phyloP scores from a whole-genome alignment of 441 rosid genomes.

The Pelargonium exstipulatum region DNA sequence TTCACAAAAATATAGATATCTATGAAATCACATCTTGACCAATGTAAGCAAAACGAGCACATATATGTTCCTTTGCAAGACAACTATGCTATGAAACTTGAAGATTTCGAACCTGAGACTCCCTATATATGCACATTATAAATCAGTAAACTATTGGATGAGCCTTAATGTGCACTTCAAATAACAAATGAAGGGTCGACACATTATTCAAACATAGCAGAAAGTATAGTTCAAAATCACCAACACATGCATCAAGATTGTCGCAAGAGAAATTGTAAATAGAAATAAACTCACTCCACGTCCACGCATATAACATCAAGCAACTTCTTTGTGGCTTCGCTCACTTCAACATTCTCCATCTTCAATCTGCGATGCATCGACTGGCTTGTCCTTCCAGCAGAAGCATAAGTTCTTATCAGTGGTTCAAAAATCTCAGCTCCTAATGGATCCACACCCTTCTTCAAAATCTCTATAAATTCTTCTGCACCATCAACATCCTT shows the following conservation, averaged over 20 bases:
- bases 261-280: neutral
- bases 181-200: constrained; percentile 1
- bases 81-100: neutral
- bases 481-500: constrained; percentile 85
- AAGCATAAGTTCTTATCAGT: constrained; percentile 79
- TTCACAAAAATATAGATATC: too few species aligned
- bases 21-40: too few species aligned
- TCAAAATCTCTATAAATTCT: constrained; percentile 55
- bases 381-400: constrained; percentile 59
- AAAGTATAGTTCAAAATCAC: constrained; percentile 11
- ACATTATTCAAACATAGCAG: constrained; percentile 22
- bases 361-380: constrained; percentile 50
- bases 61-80: neutral
- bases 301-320: constrained; percentile 48
- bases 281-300: constrained; percentile 27
- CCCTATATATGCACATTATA: too few species aligned
- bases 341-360: constrained; percentile 73
- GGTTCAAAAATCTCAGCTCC: constrained; percentile 61
- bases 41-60: too few species aligned
- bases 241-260: neutral
- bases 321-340: constrained; percentile 51
- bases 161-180: constrained; percentile 6
- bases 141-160: neutral
- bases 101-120: neutral
- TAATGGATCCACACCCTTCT: constrained; percentile 52